These are phyloP conservation scores for Pseudonitzschia pungens DNA, from an alignment of 108 stramenopile genomes.

Conservation along the genomic window DNA sequence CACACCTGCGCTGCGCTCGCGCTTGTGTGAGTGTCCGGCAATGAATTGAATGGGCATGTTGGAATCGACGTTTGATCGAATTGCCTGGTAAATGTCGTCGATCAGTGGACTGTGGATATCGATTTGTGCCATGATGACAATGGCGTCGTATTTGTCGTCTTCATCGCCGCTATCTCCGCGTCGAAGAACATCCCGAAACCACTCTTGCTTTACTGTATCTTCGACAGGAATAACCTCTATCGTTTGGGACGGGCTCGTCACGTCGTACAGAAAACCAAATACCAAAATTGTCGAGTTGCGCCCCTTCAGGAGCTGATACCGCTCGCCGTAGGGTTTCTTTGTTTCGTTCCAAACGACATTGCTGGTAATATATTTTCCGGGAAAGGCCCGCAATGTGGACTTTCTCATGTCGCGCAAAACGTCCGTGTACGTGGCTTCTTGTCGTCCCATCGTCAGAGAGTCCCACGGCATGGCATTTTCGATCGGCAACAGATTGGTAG, in stretches of 20 bases:
- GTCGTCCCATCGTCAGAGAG: conserved; percentile 75
- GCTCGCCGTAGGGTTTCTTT: conserved; percentile 48
- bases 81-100: conserved; percentile 35
- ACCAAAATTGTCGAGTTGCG: conserved; percentile 47
- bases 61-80: conserved; percentile 50
- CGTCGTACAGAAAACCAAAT: conserved; percentile 83
- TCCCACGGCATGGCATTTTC: conserved; percentile 74
- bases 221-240: conserved; percentile 51
- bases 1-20: conserved; percentile 16
- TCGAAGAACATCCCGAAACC: conserved; percentile 56
- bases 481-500: conserved; percentile 51
- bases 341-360: conserved; percentile 18
- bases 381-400: background rate
- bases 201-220: conserved; percentile 46
- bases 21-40: conserved; percentile 72
- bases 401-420: conserved; percentile 32
- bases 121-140: conserved; percentile 82
- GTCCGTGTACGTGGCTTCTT: conserved; percentile 52
- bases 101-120: conserved; percentile 59
- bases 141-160: conserved; percentile 51
- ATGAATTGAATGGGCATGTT: conserved; percentile 77
- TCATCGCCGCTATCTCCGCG: background rate
- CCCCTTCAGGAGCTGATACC: conserved; percentile 57
- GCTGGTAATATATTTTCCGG: conserved; percentile 15
- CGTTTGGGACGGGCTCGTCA: conserved; percentile 32